phyloP scores from a whole-genome alignment of 2,329 filamentous ascomycete species.

The Colletotrichum noveboracense region DNA sequence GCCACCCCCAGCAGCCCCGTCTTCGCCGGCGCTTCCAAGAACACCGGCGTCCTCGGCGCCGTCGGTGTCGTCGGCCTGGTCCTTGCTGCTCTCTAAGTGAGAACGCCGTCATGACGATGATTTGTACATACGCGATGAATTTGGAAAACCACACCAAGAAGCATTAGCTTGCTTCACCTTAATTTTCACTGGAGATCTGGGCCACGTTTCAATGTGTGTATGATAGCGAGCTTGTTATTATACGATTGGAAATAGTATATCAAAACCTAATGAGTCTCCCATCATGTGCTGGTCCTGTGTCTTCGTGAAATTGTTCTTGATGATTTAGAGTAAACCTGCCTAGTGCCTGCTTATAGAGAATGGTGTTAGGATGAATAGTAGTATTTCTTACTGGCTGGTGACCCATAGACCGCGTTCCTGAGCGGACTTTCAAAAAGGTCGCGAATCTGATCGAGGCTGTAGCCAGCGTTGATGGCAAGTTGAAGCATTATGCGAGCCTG shows the following conservation, averaged over 20 bases:
- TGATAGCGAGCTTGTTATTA: conserved; percentile 10
- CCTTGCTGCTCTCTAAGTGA: not conserved
- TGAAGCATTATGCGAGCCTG: conserved; percentile 36
- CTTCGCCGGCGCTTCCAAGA: conserved; percentile 12
- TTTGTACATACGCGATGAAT: not conserved
- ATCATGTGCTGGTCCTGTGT: not conserved
- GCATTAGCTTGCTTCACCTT: not conserved
- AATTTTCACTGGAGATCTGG: not conserved
- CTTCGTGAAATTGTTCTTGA: not conserved
- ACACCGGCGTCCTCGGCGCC: not conserved
- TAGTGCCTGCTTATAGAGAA: not conserved
- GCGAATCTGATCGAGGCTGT: conserved; percentile 30
- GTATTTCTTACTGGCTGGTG: not conserved
- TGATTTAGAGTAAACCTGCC: not conserved
- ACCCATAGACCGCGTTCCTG: not conserved
- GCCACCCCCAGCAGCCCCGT: conserved; percentile 1
- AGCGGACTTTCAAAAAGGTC: conserved; percentile 34
- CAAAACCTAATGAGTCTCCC: not conserved
- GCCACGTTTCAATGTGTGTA: not conserved
- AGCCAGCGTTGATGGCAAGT: conserved; percentile 32
- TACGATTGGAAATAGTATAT: not conserved
- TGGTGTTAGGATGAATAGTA: not conserved
- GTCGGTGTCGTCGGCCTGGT: not conserved
- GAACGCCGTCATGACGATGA: not conserved
- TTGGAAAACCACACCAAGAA: not conserved